Evolutionary conservation across 1,284 basidiomycete species (phyloP), one percentile per base, ranked within the genome.

Genomic region (Athelia psychrophila): DNA sequence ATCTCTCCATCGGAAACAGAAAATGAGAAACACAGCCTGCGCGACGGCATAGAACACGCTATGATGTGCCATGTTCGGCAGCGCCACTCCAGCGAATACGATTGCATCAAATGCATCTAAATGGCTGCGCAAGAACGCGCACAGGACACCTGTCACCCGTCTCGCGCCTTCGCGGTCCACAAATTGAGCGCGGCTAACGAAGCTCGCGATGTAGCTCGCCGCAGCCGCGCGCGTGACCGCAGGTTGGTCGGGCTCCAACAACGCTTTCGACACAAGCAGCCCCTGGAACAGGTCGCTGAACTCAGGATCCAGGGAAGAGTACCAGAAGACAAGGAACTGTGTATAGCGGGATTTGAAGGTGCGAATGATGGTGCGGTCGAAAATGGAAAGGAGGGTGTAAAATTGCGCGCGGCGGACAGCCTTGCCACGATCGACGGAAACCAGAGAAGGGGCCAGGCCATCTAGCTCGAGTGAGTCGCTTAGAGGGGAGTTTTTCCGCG

Each of bases 311-410:
- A 97, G 84, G 1, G 95, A 97, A 20, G 93, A 83, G 64, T 89
- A 94, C 87, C 93, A 96, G 77, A 99, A 99, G 44, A 99, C 65
- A 54, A 99, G 79, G 72, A 99, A 99, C 62, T 99, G 97, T 1
- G 95, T 95, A 67, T 99, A 96, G 40, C 96, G 91, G 0, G 94
- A 98, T 66, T 95, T 94, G 75, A 96, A 96, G 0, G 97, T 99
- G 32, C 88, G 90, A 44, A 99, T 81, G 63, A 99, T 94, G 44
- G 88, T 86, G 32, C 93, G 87, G 63, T 96, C 91, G 64, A 99
- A 99, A 58, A 98, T 92, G 58, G 88, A 85, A 46, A 99, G 83
- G 12, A 99, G 84, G 13, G 88, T 84, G 63, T 93, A 84, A 68
- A 98, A 99, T 60, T 91, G 88, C 0, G 79, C 67, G 19, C 75